Base-by-base conservation (phyloP, 495 filamentous ascomycete species). In the Lepraria neglecta region DNA sequence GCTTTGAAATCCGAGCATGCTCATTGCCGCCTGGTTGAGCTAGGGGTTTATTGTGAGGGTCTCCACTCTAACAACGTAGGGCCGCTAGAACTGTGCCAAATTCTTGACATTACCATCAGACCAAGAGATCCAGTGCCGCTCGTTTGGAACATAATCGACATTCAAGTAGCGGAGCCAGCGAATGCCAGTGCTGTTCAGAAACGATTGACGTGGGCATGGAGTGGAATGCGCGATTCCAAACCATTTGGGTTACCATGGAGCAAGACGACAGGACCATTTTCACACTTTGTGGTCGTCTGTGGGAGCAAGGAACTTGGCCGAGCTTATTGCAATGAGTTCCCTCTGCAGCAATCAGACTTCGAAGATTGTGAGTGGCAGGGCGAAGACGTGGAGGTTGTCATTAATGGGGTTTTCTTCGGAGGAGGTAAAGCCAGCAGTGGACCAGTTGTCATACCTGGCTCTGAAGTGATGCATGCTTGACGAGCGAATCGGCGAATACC, bases 211-310 rank as follows among this genome's bases (percentile, higher is more conserved):
- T 56, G 53, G 53, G 40, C 38, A 14, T 56, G 53, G 35, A 40
- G 35, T 15, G 35, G 53, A 21, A 42, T 27, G 35, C 21, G 15
- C 11, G 19, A 43, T 43, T 24, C 35, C 17, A 0, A 30, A 6
- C 35, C 33, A 15, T 6, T 27, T 15, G 38, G 10, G 6, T 11
- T 56, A 43, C 53, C 53, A 9, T 56, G 31, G 33, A 56, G 53
- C 21, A 56, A 56, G 53, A 56, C 35, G 17, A 56, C 53, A 17
- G 53, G 53, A 35, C 53, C 53, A 15, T 56, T 56, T 31, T 43
- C 53, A 4, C 43, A 43, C 35, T 56, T 56, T 30, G 35, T 12
- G 24, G 38, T 56, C 53, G 28, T 56, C 21, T 4, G 38, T 27
- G 38, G 54, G 15, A 19, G 38, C 15, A 56, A 17, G 54, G 54